Base-by-base conservation (phyloP, 495 filamentous ascomycete genomes). In the Penicillium egyptiacum region DNA sequence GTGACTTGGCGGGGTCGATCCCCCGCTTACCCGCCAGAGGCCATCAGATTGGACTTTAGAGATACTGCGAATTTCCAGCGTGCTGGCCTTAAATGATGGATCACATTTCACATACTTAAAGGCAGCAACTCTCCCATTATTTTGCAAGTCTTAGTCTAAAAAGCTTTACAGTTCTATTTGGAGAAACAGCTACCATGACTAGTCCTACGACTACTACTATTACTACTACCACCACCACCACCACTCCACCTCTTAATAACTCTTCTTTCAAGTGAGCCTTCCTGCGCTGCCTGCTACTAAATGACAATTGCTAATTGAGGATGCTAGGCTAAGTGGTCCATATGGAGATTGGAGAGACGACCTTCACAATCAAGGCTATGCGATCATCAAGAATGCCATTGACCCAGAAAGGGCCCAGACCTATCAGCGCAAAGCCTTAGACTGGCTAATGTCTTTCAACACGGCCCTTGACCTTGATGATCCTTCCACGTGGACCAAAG, bases 291-390 rank as follows among this genome's bases (percentile, higher is more conserved):
- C 16, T 10, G 4, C 19, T 31, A 5, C 9, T 10, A 16, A 31
- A 20, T 1, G 12, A 14, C 9, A 35, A 19, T 28, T 14, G 19
- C 46, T 58, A 35, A 51, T 33, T 25, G n/a, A 3, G n/a, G 2
- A 17, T 19, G 8, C 10, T 33, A 65, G 65, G n/a, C 55, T 63
- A 5, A 28, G n/a, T 35, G 65, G 63, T 11, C 52, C 61, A 9
- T 70, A 68, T 30, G 70, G 66, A 3, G 68, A 74, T 42, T 75
- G 61, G 60, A 50, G 70, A 23, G 69, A 68, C 44, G 71, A 73
- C 16, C 69, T 74, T 23, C 47, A 66, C 39, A 50, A 60, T 5
- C 58, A 74, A 43, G 71, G 71, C 8, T 72, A 61, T 46, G 67
- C 51, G 14, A 63, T 74, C 3, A 56, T 75, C 39, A 70, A 67